Conservation (phyloP, 352 stramenopile species). For the Globisporangium viniferum region DNA sequence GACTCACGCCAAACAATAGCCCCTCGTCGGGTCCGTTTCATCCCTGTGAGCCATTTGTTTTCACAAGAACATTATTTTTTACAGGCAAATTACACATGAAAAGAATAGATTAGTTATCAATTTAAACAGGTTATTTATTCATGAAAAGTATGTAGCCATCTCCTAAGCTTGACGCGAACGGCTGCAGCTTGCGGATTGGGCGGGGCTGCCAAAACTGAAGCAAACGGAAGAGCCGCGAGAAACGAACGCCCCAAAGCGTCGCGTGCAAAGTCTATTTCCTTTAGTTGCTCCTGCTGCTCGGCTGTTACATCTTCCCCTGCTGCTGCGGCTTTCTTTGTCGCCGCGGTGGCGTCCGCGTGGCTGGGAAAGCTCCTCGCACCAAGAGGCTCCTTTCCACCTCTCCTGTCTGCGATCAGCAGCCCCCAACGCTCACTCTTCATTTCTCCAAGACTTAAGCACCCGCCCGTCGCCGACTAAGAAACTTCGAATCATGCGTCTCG, state of each 20-base stretch:
- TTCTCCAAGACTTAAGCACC: background rate
- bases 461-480: background rate
- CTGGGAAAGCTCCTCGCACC: background rate
- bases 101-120: background rate
- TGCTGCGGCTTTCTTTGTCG: too few species aligned
- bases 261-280: background rate
- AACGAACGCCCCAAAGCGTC: background rate
- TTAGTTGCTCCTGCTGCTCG: background rate
- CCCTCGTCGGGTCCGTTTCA: background rate
- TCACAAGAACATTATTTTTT: background rate
- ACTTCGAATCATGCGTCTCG: conserved; percentile 11
- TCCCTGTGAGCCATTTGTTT: background rate
- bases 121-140: background rate
- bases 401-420: background rate
- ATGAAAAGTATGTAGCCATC: background rate
- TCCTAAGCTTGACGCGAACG: background rate
- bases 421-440: conserved; percentile 12
- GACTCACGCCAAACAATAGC: background rate
- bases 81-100: background rate
- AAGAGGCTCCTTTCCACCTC: background rate
- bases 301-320: background rate
- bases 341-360: too few species aligned
- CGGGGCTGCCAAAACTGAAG: background rate
- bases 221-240: background rate
- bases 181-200: background rate